Evolutionary conservation across 2,329 filamentous ascomycete species (phyloP), one percentile per base, ranked within the genome.

Genomic region (Bipolaris oryzae): DNA sequence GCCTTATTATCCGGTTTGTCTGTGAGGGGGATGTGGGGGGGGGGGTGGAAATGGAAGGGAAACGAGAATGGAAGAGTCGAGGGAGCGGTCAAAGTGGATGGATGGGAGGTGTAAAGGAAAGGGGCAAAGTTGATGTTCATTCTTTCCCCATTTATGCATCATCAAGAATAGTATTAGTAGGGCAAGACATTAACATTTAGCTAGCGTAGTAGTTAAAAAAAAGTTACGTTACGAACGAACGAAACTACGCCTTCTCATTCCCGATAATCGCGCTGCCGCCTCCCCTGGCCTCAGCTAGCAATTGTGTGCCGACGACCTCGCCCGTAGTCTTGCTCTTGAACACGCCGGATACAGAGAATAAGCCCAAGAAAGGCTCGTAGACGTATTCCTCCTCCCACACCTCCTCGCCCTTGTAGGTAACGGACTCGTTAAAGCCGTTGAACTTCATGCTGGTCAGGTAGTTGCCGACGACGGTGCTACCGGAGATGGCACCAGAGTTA

Each of bases 371-470:
- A 0, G 84, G 84, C 64, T 74, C 71, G 63, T 85, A 86, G 28
- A 80, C 67, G 67, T 85, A 86, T 65, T 83, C 80, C 63, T 82
- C 68, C 70, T 85, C 82, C 60, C 76, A 79, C 53, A 82, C 80
- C 43, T 76, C 71, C 58, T 78, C 62, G 2, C 80, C 82, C 60
- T 83, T 78, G 51, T 60, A 71, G 7, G 61, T 64, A 1, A 74
- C 70, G 2, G 64, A 70, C 61, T 73, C 59, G 38, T 79, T 76
- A 70, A 84, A 82, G 3, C 84, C 83, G 37, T 78, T 85, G 67
- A 84, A 85, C 9, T 71, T 76, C 84, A 86, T 86, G 64, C 83
- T 80, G 42, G 69, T 74, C 50, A 71, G 67, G 67, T 84, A 86
- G 53, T 68, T 78, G 6, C 84, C 84, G 0, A 85, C 82, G 7